Base-by-base conservation (phyloP, 164 flowering plant genomes). In the Vitis amurensis region DNA sequence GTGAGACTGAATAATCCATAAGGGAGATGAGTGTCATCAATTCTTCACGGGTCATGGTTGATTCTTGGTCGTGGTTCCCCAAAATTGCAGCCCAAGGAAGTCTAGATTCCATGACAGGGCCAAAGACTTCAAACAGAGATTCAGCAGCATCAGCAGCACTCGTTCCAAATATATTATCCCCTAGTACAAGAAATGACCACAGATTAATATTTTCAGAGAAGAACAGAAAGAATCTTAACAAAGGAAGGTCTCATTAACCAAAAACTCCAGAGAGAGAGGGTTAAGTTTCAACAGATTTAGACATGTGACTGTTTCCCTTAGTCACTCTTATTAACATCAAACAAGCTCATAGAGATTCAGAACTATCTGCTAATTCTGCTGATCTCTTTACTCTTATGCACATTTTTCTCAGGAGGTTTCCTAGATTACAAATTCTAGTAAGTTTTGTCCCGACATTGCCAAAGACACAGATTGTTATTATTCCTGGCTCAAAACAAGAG, bases 21-120 rank as follows among this genome's bases (percentile, higher is more conserved):
- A 85, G 83, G 51, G 95, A 91, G 9, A 92, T 80, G 71, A 87
- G 84, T 12, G 83, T 75, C 97, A 94, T 92, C 66, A 94, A 64
- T 55, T 89, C 97, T 82, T 84, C 88, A 12, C 97, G 91, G n/a
- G 74, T 80, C 94, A 94, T 83, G 1, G 97, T 91, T 27, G 98
- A 94, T 76, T 94, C 93, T 72, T 94, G 98, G 73, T 94, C 98
- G 69, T 94, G 98, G 75, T 94, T 94, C 47, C 98, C 98, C 61
- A 92, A 68, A 70, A 94, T 74, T 53, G 98, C 97, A 30, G 97
- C 98, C 97, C 98, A 94, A 47, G 97, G 97, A 66, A 94, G 71
- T 71, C 83, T 68, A 64, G 91, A 85, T 55, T 86, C 85, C 53
- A 88, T 74, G 27, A 82, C 97, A 2, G 97, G 91, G 44, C 73